Evolutionary conservation across 306 rosid species (phyloP).

Genomic region (Prunus dulcis): DNA sequence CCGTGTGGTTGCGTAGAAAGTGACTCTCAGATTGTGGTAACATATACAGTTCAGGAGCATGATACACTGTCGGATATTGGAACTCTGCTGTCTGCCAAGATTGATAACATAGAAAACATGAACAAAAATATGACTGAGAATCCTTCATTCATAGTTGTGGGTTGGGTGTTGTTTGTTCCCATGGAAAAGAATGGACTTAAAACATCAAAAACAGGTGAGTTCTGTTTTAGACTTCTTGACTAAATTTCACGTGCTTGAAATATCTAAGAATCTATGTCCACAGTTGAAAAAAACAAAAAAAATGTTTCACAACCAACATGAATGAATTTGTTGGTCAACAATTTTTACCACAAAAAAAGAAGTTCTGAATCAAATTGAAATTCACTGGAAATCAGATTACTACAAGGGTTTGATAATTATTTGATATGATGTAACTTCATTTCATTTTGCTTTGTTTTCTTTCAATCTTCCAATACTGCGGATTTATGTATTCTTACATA

Average conservation of each 20-base stretch:
- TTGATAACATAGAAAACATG: slow-evolving; percentile 29
- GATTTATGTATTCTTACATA: no score
- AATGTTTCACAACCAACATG: background rate
- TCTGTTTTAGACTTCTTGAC: background rate
- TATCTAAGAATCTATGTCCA: background rate
- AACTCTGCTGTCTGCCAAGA: slow-evolving; percentile 31
- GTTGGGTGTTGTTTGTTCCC: slow-evolving; percentile 72
- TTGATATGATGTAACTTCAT: background rate
- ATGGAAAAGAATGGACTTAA: slow-evolving; percentile 47
- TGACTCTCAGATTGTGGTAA: slow-evolving; percentile 59
- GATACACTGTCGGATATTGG: slow-evolving; percentile 54
- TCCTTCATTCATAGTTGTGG: slow-evolving; percentile 29
- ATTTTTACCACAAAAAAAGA: no score
- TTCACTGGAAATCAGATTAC: background rate
- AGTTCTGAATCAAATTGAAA: background rate
- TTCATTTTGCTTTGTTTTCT: background rate
- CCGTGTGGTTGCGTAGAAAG: slow-evolving; percentile 65
- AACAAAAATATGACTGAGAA: slow-evolving; percentile 36
- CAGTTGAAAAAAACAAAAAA: background rate
- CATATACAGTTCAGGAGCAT: slow-evolving; percentile 55
- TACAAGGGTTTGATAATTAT: background rate
- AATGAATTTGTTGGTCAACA: no score
- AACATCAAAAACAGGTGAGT: slow-evolving; percentile 30
- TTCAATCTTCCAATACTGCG: background rate
- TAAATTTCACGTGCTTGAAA: background rate